A percentile compares a stretch with the other conserved stretches of the same genome.
Conservation (phyloP, 2,329 filamentous ascomycete species). For the Pleurostoma richardsiae region DNA sequence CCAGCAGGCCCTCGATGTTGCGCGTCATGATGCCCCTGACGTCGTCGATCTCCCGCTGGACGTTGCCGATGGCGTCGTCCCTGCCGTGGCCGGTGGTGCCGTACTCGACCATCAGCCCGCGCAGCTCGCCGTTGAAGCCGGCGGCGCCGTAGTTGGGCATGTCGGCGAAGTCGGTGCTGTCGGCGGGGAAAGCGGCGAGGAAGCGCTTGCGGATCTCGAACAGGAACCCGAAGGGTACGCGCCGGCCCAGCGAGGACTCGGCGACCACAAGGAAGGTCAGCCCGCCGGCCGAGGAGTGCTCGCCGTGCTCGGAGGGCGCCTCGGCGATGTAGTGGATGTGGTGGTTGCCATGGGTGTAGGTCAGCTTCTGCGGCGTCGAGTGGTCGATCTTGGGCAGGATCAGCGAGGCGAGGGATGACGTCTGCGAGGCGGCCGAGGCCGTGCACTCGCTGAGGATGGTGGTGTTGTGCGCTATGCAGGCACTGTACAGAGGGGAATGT, state of each 20-base stretch:
- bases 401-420: slow-evolving; percentile 82
- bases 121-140: slow-evolving; percentile 77
- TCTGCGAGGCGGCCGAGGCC: slow-evolving; percentile 74
- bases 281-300: slow-evolving; percentile 62
- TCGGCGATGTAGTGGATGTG: slow-evolving; percentile 96
- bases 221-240: slow-evolving; percentile 89
- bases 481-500: slow-evolving; percentile 43
- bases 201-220: slow-evolving; percentile 89
- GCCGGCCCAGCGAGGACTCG: slow-evolving; percentile 72
- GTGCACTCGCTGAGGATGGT: slow-evolving; percentile 95
- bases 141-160: slow-evolving; percentile 88
- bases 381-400: slow-evolving; percentile 95
- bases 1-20: slow-evolving; percentile 86
- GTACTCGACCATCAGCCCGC: slow-evolving; percentile 74
- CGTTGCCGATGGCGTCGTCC: slow-evolving; percentile 77
- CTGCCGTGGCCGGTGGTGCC: slow-evolving; percentile 72
- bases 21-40: slow-evolving; percentile 91
- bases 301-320: slow-evolving; percentile 62
- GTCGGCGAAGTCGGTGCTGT: slow-evolving; percentile 64
- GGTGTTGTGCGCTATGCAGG: slow-evolving; percentile 88
- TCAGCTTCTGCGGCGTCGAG: slow-evolving; percentile 75
- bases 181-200: slow-evolving; percentile 62
- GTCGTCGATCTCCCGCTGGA: slow-evolving; percentile 86
- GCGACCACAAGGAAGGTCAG: slow-evolving; percentile 91
- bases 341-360: slow-evolving; percentile 85